Base-by-base conservation (phyloP, 257 asterid species). In the Mentha longifolia region DNA sequence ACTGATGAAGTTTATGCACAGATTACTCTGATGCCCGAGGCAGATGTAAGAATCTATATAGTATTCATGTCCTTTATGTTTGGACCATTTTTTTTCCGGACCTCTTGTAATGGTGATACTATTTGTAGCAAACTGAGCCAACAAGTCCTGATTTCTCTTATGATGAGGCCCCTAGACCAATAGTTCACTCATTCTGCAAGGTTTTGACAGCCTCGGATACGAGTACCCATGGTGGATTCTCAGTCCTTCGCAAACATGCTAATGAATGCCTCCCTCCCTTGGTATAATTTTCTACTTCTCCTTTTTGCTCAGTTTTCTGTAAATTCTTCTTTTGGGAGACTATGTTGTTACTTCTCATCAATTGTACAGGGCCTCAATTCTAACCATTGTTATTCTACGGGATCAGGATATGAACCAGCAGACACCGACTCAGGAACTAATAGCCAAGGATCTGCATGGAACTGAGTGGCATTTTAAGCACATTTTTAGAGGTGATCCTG, bases 1-100 rank as follows among this genome's bases (percentile, higher is more conserved):
- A 83, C 94, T 31, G 97, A 90, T 76, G 97, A 90, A 82, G 97
- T 90, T 66, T 90, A 86, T 73, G 97, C 95, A 9, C 97, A 90
- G 64, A 88, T 90, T 76, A 82, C 88, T 66, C 77, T 90, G 82
- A 84, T 90, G 74, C 96, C 97, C 1, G 97, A 86, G 47, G 7
- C 83, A 50, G 84, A 86, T 77, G 95, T 90, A 88, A 82, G 93
- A 68, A 45, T 74, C 42, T 49, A 52, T 51, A 15, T 28, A 16
- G 15, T 35, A 14, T 73, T 43, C n/a, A n/a, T n/a, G n/a, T n/a
- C n/a, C n/a, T n/a, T n/a, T n/a, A n/a, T n/a, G n/a, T n/a, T n/a
- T n/a, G n/a, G n/a, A n/a, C n/a, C n/a, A n/a, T n/a, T n/a, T n/a
- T n/a, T n/a, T n/a, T n/a, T n/a, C n/a, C n/a, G n/a, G n/a, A n/a